Base-by-base conservation (phyloP, 1,284 basidiomycete species). In the Apiotrichum akiyoshidainum region DNA sequence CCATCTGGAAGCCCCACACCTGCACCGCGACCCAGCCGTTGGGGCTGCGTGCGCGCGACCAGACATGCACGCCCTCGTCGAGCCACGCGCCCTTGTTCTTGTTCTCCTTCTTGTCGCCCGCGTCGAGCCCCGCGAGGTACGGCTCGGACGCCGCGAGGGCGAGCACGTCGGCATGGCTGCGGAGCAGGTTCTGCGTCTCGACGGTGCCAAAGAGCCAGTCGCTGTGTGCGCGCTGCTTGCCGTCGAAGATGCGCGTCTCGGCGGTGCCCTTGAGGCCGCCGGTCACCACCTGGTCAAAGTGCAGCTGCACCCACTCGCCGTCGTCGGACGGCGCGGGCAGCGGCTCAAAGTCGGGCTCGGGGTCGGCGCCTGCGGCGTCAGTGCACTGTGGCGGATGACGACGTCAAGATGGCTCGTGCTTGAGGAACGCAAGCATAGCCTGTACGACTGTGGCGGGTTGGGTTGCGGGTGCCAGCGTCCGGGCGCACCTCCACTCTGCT, bases 1-100 rank as follows among this genome's bases (percentile, higher is more conserved):
- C 19, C 10, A 21, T 33, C 44, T 51, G 44, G 37, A 57, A 57
- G 17, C 55, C 55, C 55, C 55, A 57, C 37, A 57, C 45, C 49
- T 57, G 55, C 12, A 49, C 41, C 1, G 48, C 49, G 37, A 35
- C 14, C 55, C 55, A 52, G 37, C 47, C 47, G 37, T 21, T 46
- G 40, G 35, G 16, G 37, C 37, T 52, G 22, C 35, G n/a, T 21
- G 48, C 22, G 42, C 39, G 19, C 5, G 49, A 40, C 35, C 44
- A 51, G 11, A 46, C 34, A 17, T 46, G 44, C 22, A 41, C 16
- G 11, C 37, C 49, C 44, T 51, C 55, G 21, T 41, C 39, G n/a
- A 55, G 46, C 46, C 46, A 55, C 33, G 54, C 46, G n/a, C 55
- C 55, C 16, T 17, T 31, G 26, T 31, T 31, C 26, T 31, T 31